Percentiles rank a stretch among this genome's conserved stretches.
phyloP scores from a whole-genome alignment of 2,329 filamentous ascomycete genomes.

The Xylaria sp. region DNA sequence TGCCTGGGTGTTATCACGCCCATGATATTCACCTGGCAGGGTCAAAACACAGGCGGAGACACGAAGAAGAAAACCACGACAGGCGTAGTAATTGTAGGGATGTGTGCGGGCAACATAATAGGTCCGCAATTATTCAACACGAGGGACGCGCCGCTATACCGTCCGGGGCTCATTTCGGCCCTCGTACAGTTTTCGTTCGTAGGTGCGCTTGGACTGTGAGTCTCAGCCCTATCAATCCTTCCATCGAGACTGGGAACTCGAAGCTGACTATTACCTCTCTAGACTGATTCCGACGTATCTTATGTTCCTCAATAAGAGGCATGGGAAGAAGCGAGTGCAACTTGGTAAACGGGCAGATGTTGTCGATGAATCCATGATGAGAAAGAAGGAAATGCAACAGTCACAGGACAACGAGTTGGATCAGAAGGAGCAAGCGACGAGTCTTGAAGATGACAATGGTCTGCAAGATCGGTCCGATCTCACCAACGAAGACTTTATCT shows the following conservation, averaged over 20 bases:
- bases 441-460: conserved; percentile 57
- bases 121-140: conserved; percentile 72
- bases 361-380: conserved; percentile 56
- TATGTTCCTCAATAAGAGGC: conserved; percentile 63
- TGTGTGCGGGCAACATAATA: conserved; percentile 72
- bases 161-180: conserved; percentile 67
- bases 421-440: conserved; percentile 50
- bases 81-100: conserved; percentile 69
- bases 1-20: conserved; percentile 59
- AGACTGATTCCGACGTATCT: conserved; percentile 53
- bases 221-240: conserved; percentile 42
- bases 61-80: conserved; percentile 75
- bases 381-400: conserved; percentile 51
- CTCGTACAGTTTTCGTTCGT: conserved; percentile 69
- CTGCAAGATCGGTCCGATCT: conserved; percentile 72
- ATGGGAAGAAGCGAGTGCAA: conserved; percentile 55
- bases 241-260: conserved; percentile 16
- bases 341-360: conserved; percentile 64
- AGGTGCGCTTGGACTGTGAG: conserved; percentile 56
- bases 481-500: conserved; percentile 76
- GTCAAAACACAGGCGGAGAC: conserved; percentile 71
- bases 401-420: conserved; percentile 44
- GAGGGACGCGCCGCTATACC: conserved; percentile 67
- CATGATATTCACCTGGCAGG: conserved; percentile 66
- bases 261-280: not conserved